phyloP scores from a whole-genome alignment of 352 stramenopile species.

The Phytophthora sp. region DNA sequence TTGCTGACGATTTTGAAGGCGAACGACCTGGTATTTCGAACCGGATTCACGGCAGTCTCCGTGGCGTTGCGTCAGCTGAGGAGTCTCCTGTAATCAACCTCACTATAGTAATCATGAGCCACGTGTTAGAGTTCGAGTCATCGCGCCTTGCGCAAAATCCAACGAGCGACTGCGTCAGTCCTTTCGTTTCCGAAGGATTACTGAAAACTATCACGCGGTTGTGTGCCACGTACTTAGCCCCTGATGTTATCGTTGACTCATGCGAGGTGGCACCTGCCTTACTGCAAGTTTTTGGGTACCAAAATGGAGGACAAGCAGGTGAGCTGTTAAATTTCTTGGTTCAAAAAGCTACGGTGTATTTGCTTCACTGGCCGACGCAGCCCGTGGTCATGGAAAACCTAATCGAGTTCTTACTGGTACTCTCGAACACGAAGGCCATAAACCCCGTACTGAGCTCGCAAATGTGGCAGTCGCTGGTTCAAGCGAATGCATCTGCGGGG shows the following conservation, averaged over 20 bases:
- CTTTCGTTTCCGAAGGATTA: conserved; percentile 83
- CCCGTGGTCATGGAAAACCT: conserved; percentile 85
- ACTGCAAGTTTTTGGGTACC: conserved; percentile 69
- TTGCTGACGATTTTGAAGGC: conserved; percentile 81
- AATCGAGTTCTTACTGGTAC: conserved; percentile 75
- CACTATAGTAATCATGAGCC: conserved; percentile 69
- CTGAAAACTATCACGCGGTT: conserved; percentile 75
- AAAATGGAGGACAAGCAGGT: conserved; percentile 51
- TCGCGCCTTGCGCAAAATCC: conserved; percentile 63
- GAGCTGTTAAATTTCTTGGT: conserved; percentile 80
- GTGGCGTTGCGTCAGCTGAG: conserved; percentile 15
- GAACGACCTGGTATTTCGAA: conserved; percentile 75
- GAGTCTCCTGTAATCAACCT: conserved; percentile 60
- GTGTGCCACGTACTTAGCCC: conserved; percentile 75
- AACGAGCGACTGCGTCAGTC: conserved; percentile 64
- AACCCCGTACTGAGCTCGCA: conserved; percentile 52
- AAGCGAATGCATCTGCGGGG: conserved; percentile 68
- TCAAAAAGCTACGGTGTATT: conserved; percentile 67
- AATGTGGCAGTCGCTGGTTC: conserved; percentile 78
- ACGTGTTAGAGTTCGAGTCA: conserved; percentile 75
- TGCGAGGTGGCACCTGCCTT: conserved; percentile 53
- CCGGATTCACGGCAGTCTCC: conserved; percentile 56
- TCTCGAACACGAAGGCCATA: conserved; percentile 74
- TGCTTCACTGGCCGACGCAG: conserved; percentile 85
- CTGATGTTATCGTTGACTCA: conserved; percentile 48